Evolutionary conservation across 257 asterid genomes (phyloP).

Genomic region (Verbascum thapsus): DNA sequence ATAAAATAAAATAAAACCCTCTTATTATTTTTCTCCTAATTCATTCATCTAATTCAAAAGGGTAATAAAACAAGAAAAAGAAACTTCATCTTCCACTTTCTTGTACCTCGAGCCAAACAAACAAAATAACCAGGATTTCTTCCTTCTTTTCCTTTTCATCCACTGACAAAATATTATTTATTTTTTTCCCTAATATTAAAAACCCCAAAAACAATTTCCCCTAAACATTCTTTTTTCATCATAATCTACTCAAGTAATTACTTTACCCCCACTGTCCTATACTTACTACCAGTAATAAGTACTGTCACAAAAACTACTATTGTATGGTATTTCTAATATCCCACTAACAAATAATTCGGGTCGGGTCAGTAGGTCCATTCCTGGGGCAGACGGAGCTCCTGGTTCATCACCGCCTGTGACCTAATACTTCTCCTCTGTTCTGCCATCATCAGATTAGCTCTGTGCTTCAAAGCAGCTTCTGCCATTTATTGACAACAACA

Average conservation of each 20-base stretch:
- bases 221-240: conserved; percentile 35
- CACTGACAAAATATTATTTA: conserved; percentile 1
- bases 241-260: conserved; percentile 35
- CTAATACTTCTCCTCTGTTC: conserved; percentile 36
- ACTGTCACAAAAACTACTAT: conserved; percentile 18
- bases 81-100: conserved; percentile 36
- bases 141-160: neutral
- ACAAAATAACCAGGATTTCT: conserved; percentile 25
- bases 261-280: conserved; percentile 28
- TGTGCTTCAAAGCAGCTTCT: conserved; percentile 25
- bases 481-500: neutral
- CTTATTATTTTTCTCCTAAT: conserved; percentile 28
- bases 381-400: conserved; percentile 62
- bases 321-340: conserved; percentile 26
- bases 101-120: conserved; percentile 45
- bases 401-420: conserved; percentile 36
- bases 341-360: neutral
- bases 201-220: conserved; percentile 4
- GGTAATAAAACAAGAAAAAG: conserved; percentile 30
- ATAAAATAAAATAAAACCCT: neutral
- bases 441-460: conserved; percentile 21
- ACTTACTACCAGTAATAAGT: conserved; percentile 21
- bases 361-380: conserved; percentile 72
- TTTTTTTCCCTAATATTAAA: conserved; percentile 9
- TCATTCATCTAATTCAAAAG: conserved; percentile 1